Evolutionary conservation across 2,329 filamentous ascomycete species (phyloP).

Genomic region (Talaromyces sp.): DNA sequence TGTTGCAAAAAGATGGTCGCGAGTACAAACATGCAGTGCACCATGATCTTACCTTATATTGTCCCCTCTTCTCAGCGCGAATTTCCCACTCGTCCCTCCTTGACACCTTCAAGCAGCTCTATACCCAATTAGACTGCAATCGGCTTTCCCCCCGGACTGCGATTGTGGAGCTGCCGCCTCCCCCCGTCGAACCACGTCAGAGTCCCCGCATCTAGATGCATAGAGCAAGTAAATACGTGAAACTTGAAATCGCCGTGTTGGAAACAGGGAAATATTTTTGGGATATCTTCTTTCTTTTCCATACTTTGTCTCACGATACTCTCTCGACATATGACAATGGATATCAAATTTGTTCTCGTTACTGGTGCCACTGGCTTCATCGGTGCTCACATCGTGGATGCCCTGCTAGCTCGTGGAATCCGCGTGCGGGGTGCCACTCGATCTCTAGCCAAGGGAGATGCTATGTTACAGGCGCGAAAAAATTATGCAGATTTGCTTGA

Average conservation of each 20-base stretch:
- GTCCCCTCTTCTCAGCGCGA: not conserved
- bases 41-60: not conserved
- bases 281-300: not conserved
- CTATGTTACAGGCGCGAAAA: conserved; percentile 11
- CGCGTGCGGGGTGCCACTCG: conserved; percentile 13
- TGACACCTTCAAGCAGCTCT: not conserved
- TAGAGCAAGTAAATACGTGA: not conserved
- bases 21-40: not conserved
- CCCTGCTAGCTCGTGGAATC: conserved; percentile 13
- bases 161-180: conserved; percentile 1
- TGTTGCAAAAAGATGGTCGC: not conserved
- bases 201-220: not conserved
- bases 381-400: conserved; percentile 21
- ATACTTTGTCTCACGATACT: not conserved
- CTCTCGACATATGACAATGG: not conserved
- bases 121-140: not conserved
- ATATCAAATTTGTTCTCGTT: conserved; percentile 15
- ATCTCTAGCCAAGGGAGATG: conserved; percentile 10
- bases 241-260: not conserved
- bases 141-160: not conserved
- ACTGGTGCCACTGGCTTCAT: conserved; percentile 25
- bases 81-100: not conserved
- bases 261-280: not conserved
- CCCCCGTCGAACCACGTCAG: conserved; percentile 1
- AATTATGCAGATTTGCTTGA: conserved; percentile 3